Percentiles rank a stretch among this genome's conserved stretches.
Evolutionary conservation across 2,329 filamentous ascomycete species (phyloP).

Genomic region (Phialocephala subalpina): DNA sequence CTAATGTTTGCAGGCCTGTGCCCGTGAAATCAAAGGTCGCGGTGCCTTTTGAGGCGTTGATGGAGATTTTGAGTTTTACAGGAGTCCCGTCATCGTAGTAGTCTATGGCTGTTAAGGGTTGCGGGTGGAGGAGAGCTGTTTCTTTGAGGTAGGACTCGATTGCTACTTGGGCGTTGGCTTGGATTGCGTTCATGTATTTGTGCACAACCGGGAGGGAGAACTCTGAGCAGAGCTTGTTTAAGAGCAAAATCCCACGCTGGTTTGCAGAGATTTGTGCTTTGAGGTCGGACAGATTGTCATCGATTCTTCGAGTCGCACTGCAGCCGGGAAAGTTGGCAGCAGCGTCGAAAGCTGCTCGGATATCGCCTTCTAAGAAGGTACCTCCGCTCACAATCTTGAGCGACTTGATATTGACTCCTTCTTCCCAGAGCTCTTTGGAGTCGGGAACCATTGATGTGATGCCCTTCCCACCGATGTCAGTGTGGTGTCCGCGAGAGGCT

Average conservation of each 20-base stretch:
- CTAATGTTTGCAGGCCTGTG: conserved; percentile 78
- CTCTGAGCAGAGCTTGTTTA: conserved; percentile 74
- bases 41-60: conserved; percentile 70
- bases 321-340: conserved; percentile 78
- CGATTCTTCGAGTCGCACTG: conserved; percentile 76
- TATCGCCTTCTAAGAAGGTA: conserved; percentile 73
- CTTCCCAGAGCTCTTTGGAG: conserved; percentile 68
- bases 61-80: conserved; percentile 74
- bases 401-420: conserved; percentile 66
- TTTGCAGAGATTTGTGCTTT: conserved; percentile 87
- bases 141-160: conserved; percentile 75
- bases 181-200: conserved; percentile 83
- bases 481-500: conserved; percentile 77
- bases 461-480: conserved; percentile 82
- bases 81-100: conserved; percentile 87
- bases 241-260: conserved; percentile 81
- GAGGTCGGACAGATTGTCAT: conserved; percentile 84
- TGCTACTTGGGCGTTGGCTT: conserved; percentile 77
- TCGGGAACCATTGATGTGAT: conserved; percentile 79
- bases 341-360: conserved; percentile 64
- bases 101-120: conserved; percentile 72
- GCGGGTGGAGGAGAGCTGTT: conserved; percentile 67
- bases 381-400: conserved; percentile 77
- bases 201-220: conserved; percentile 78
- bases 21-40: conserved; percentile 80